Evolutionary conservation across 2,329 filamentous ascomycete genomes (phyloP).

Genomic region (Diplodia corticola): DNA sequence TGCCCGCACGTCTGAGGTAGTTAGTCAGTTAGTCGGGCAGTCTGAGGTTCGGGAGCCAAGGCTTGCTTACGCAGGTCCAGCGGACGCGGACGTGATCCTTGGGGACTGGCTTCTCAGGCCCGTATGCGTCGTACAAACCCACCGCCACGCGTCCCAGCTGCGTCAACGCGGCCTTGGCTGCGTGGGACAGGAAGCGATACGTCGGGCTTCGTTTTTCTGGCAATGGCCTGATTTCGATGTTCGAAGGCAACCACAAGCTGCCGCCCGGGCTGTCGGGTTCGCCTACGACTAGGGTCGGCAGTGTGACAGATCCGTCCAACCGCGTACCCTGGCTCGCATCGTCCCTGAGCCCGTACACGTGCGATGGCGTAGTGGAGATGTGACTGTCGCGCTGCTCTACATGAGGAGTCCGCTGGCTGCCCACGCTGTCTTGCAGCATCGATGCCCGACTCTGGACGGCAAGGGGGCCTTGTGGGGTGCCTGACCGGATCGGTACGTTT

Average conservation of each 20-base stretch:
- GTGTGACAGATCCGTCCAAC: conserved; percentile 7
- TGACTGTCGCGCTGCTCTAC: background rate
- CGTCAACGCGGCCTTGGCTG: background rate
- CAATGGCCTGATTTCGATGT: conserved; percentile 11
- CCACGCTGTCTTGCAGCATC: background rate
- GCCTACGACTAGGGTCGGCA: background rate
- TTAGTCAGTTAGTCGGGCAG: background rate
- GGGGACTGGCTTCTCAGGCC: conserved; percentile 34
- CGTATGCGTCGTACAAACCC: conserved; percentile 25
- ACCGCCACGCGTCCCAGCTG: background rate
- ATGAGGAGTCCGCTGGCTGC: background rate
- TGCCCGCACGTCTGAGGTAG: conserved; percentile 34
- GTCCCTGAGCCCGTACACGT: background rate
- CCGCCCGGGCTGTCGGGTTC: conserved; percentile 7
- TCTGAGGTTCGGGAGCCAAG: background rate
- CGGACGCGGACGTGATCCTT: conserved; percentile 36
- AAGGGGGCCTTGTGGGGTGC: background rate
- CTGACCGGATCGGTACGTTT: background rate
- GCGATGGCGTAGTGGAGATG: background rate
- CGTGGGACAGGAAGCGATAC: background rate
- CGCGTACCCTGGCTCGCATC: background rate
- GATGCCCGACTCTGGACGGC: background rate
- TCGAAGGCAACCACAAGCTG: conserved; percentile 12
- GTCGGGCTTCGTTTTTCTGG: background rate
- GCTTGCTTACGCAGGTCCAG: conserved; percentile 37